phyloP scores from a whole-genome alignment of 345 rosid genomes.

The Hypericum androsaemum region DNA sequence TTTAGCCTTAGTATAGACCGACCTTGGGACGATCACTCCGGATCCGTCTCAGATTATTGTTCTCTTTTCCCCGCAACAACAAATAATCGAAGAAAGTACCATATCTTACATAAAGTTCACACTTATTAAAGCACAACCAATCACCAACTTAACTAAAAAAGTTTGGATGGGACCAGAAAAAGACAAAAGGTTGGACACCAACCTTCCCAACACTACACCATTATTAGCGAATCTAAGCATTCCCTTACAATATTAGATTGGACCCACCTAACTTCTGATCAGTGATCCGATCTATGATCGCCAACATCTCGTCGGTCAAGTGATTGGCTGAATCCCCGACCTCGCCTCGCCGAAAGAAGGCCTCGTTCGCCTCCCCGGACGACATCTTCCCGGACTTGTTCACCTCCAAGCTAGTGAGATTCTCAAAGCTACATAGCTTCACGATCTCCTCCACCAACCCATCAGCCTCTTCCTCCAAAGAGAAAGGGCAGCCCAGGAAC shows the following conservation, averaged over 20 bases:
- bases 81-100: too few relatives aligned
- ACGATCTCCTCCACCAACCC: slow-evolving; percentile 31
- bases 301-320: slow-evolving; percentile 34
- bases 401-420: slow-evolving; percentile 38
- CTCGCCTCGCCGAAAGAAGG: slow-evolving; percentile 41
- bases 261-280: slow-evolving; percentile 22
- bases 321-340: slow-evolving; percentile 43
- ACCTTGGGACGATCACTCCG: too few relatives aligned
- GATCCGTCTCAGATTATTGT: too few relatives aligned
- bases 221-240: background rate
- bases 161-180: too few relatives aligned
- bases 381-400: slow-evolving; percentile 27
- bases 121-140: too few relatives aligned
- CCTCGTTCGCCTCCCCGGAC: slow-evolving; percentile 20
- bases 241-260: slow-evolving; percentile 22
- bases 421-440: slow-evolving; percentile 40
- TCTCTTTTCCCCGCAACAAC: too few relatives aligned
- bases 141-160: too few relatives aligned
- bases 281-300: slow-evolving; percentile 27
- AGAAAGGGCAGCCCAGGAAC: slow-evolving; percentile 40
- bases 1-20: too few relatives aligned
- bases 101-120: too few relatives aligned
- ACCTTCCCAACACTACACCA: too few relatives aligned
- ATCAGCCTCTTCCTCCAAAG: slow-evolving; percentile 26
- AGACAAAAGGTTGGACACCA: too few relatives aligned